Percentiles rank a stretch among this genome's conserved stretches.
Evolutionary conservation across 2,329 filamentous ascomycete genomes (phyloP).

Genomic region (Lasiodiplodia sp.): DNA sequence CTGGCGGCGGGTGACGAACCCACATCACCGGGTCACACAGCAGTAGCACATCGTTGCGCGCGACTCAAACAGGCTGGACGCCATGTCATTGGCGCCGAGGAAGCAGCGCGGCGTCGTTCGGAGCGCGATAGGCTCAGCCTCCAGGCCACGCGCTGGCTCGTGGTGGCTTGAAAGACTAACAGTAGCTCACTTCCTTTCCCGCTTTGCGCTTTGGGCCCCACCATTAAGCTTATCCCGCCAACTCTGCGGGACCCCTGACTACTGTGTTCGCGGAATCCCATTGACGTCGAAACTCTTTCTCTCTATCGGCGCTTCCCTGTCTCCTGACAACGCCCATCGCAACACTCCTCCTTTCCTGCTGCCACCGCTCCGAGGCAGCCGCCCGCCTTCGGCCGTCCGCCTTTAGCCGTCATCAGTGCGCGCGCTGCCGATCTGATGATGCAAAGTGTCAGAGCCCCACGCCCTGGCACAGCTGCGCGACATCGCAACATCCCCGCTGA

Average conservation of each 20-base stretch:
- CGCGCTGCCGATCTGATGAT: constrained; percentile 10
- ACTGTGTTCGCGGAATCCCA: neutral
- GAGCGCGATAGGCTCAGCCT: neutral
- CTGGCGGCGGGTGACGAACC: too few relatives aligned
- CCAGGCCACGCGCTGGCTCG: constrained; percentile 24
- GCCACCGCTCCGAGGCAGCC: neutral
- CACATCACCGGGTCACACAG: constrained; percentile 1
- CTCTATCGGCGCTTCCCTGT: neutral
- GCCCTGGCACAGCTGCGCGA: neutral
- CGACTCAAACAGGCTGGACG: neutral
- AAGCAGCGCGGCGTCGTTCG: constrained; percentile 9
- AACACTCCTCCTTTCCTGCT: neutral
- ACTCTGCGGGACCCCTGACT: neutral
- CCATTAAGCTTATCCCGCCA: constrained; percentile 7
- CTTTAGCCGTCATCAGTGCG: too few relatives aligned
- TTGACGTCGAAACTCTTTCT: constrained; percentile 8
- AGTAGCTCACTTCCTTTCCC: neutral
- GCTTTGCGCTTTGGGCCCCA: neutral
- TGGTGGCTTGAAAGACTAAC: constrained; percentile 16
- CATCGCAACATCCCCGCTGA: constrained; percentile 10
- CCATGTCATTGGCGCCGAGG: constrained; percentile 1
- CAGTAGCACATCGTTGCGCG: neutral
- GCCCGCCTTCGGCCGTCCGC: neutral
- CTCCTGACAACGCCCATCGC: neutral
- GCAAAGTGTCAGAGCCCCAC: neutral